Base-by-base conservation (phyloP, 805 yeast species). In the Kluyveromyces wickerhamii region DNA sequence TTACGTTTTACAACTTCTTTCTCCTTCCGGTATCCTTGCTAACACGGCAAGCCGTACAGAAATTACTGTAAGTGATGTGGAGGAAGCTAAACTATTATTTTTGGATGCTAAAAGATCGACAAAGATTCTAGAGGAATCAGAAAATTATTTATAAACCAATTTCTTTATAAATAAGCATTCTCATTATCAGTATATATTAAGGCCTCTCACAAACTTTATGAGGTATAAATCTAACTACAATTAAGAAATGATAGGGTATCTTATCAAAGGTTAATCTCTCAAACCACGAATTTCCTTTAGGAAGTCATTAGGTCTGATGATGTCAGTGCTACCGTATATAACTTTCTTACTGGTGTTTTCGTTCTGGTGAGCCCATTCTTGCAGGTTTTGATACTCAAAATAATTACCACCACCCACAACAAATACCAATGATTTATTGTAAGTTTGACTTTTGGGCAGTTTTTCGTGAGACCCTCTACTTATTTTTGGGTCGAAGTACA, bases 361-460 rank as follows among this genome's bases (percentile, higher is more conserved):
- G 32, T 55, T 62, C 4, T 63, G 54, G 29, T 64, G 57, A 0
- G 76, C 74, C 94, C 95, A 88, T 57, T 88, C 95, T 58, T 85
- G 94, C 51, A 92, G 70, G 52, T 89, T 89, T 40, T 88, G 94
- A 55, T 89, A 92, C 62, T 92, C 99, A 42, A 84, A 63, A 55
- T 87, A 92, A 59, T 85, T 88, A 31, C 97, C 97, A 22, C 98
- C 98, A 17, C 98, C 99, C 37, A 92, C 88, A 34, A 88, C 85
- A 57, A 92, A 92, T 14, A 92, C 95, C 32, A 85, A 64, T 2
- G 94, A 76, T 45, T 86, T 92, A 39, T 76, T 77, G 57, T 84
- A 86, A 8, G 79, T 65, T 45, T 79, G 83, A 52, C 95, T 75
- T 57, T 77, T 81, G 24, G 96, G 96, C 23, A 88, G 89, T 48